Evolutionary conservation across 129 eudicot genomes (phyloP).

Genomic region (Flaveria linearis): DNA sequence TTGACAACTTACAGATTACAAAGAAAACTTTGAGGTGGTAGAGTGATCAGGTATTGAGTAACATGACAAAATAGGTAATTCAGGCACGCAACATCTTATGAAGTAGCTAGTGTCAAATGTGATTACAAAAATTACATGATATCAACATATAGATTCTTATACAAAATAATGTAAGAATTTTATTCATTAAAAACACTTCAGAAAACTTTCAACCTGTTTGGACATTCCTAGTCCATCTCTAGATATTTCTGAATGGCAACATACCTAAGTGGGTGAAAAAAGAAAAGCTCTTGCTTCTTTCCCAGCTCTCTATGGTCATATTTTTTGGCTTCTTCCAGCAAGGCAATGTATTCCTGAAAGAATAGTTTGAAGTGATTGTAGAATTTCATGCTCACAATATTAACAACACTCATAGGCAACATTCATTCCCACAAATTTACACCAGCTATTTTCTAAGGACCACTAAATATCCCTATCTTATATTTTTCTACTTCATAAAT

Average conservation of each 20-base stretch:
- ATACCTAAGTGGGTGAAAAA: constrained; percentile 56
- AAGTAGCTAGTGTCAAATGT: neutral
- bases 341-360: constrained; percentile 68
- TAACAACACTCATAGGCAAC: neutral
- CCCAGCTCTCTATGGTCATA: constrained; percentile 86
- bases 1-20: neutral
- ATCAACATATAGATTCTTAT: neutral
- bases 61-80: neutral
- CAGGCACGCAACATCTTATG: neutral
- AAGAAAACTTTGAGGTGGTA: neutral
- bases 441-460: neutral
- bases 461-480: neutral
- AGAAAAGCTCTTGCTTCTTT: constrained; percentile 92
- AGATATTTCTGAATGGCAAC: neutral
- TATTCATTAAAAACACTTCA: neutral
- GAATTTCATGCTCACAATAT: neutral
- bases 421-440: neutral
- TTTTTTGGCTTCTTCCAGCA: constrained; percentile 93
- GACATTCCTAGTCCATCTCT: neutral
- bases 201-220: neutral
- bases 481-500: neutral
- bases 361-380: constrained; percentile 2
- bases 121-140: neutral
- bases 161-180: neutral
- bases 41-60: neutral